Base-by-base conservation (phyloP, 768 basidiomycete genomes). In the Hypholoma fasciculare region DNA sequence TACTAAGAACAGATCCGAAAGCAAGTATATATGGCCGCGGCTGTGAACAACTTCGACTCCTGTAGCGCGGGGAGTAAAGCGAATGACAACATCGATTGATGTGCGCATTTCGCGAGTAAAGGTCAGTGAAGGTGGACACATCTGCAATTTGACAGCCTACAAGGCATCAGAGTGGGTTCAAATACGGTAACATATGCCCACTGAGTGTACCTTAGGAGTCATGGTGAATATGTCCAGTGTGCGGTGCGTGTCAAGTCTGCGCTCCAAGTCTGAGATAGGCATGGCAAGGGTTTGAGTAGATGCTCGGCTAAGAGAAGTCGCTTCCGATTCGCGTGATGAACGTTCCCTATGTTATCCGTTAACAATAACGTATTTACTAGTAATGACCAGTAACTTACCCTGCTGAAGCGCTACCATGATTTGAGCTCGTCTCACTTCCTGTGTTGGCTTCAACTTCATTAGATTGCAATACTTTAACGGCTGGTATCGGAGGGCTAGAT, bases 161-260 rank as follows among this genome's bases (percentile, higher is more conserved):
- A 53, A 19, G 6, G 26, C 19, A 44, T 20, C 42, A 17, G 19
- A 19, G 57, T 23, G 26, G 37, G 44, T 43, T 50, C 46, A 13
- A 4, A 30, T 34, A n/a, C 14, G 19, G 36, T 26, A 9, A 50
- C 12, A 17, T n/a, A 27, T n/a, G 20, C 52, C 42, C 26, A 14
- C 48, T 16, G 17, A 13, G 54, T 72, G 60, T 61, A 94, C 96
- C 84, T 94, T 95, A 1, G 90, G 90, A 61, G 84, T 82, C 94
- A 99, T 96, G 1, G 93, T 92, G 71, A 99, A 99, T 46, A 99
- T 87, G 71, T 99, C 97, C 27, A 98, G 74, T 7, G 92, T 92
- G 17, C 83, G 78, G 30, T 89, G 83, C 1, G 92, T 88, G 27
- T 87, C 81, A 36, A 99, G 78, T 26, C 92, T 79, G 36, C 82